phyloP scores from a whole-genome alignment of 768 basidiomycete species.

The Lanmaoa pseudosensibilis region DNA sequence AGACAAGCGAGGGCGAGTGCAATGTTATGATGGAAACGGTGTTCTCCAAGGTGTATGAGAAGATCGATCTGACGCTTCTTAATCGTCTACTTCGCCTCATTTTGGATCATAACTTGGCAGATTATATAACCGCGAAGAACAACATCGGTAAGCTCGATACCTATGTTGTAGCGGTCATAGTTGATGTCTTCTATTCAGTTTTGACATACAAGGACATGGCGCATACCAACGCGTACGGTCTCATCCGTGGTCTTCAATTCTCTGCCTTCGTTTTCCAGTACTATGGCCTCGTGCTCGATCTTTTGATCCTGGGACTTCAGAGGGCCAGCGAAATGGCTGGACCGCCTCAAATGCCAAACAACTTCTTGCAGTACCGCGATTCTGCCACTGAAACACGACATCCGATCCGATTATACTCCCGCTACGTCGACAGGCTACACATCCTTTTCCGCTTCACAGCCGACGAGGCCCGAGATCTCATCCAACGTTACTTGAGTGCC shows the following conservation, averaged over 20 bases:
- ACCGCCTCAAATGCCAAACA: constrained; percentile 95
- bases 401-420: constrained; percentile 96
- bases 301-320: constrained; percentile 95
- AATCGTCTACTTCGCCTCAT: constrained; percentile 95
- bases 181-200: constrained; percentile 36
- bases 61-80: constrained; percentile 94
- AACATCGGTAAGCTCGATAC: constrained; percentile 61
- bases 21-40: constrained; percentile 99
- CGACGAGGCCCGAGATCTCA: constrained; percentile 95
- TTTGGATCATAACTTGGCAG: constrained; percentile 97
- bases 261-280: constrained; percentile 99
- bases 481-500: constrained; percentile 95
- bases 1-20: constrained; percentile 96
- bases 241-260: constrained; percentile 97
- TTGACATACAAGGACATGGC: constrained; percentile 98
- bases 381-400: constrained; percentile 93
- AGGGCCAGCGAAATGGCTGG: constrained; percentile 99
- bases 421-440: constrained; percentile 93
- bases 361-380: constrained; percentile 97
- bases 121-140: constrained; percentile 99
- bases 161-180: neutral
- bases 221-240: constrained; percentile 94
- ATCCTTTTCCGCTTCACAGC: constrained; percentile 97
- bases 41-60: constrained; percentile 96
- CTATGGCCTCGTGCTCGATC: constrained; percentile 92